These are phyloP conservation scores for Penicillium sp. DNA, from an alignment of 2,329 filamentous ascomycete species.

Conservation along the genomic window DNA sequence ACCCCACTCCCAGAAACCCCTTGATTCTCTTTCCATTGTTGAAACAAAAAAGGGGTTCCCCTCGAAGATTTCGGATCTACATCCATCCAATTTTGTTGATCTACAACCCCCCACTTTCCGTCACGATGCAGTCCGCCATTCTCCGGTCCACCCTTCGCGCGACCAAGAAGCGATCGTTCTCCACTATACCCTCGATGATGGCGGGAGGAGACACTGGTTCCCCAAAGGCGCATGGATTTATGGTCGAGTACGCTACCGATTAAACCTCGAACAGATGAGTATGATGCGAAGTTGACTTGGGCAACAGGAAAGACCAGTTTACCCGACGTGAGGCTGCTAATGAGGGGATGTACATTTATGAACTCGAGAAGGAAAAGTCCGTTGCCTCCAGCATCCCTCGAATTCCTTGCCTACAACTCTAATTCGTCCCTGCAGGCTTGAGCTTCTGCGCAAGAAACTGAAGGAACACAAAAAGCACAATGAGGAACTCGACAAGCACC, in stretches of 20 bases:
- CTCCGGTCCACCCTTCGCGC: conserved; percentile 20
- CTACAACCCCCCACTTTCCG: background rate
- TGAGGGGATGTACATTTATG: conserved; percentile 17
- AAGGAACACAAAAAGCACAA: conserved; percentile 25
- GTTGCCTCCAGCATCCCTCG: background rate
- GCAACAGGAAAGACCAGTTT: conserved; percentile 23
- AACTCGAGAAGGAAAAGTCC: conserved; percentile 25
- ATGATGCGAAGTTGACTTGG: background rate
- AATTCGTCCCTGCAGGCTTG: conserved; percentile 9
- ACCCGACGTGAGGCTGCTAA: conserved; percentile 19
- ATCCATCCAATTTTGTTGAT: background rate
- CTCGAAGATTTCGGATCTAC: background rate
- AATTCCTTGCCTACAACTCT: background rate
- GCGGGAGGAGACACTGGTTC: conserved; percentile 24
- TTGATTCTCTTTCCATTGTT: too few relatives aligned
- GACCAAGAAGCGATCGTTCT: conserved; percentile 17
- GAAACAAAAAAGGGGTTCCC: background rate
- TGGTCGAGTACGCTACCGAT: conserved; percentile 24
- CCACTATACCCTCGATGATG: conserved; percentile 17
- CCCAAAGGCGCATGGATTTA: conserved; percentile 25
- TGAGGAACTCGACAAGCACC: conserved; percentile 27
- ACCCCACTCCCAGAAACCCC: background rate
- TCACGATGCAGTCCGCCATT: conserved; percentile 17
- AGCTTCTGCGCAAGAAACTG: conserved; percentile 19
- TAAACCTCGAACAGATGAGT: conserved; percentile 24